Evolutionary conservation across 78 protist genomes (phyloP).

Genomic region (Dictyostelium intermedium): DNA sequence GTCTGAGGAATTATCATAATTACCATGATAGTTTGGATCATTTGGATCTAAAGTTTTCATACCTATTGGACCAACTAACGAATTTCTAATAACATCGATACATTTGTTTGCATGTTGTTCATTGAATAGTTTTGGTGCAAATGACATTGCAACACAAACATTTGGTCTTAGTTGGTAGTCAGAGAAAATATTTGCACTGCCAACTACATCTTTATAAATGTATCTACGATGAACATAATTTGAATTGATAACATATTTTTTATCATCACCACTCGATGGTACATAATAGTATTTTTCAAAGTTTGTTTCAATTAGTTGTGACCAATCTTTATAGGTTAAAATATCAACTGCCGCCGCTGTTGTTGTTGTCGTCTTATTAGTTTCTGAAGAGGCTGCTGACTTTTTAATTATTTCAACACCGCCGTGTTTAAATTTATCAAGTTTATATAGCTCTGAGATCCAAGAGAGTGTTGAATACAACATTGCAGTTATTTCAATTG

Average conservation of each 20-base stretch:
- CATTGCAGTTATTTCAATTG: slow-evolving; percentile 91
- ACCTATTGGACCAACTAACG: slow-evolving; percentile 86
- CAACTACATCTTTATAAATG: slow-evolving; percentile 91
- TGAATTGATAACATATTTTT: slow-evolving; percentile 11
- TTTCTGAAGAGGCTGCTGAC: background rate
- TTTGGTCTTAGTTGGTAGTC: slow-evolving; percentile 96
- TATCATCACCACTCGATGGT: slow-evolving; percentile 70
- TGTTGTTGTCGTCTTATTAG: no score
- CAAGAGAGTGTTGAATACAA: slow-evolving; percentile 54
- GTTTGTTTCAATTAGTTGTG: slow-evolving; percentile 22
- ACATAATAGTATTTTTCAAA: slow-evolving; percentile 86
- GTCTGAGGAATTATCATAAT: slow-evolving; percentile 89
- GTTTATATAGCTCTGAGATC: slow-evolving; percentile 19
- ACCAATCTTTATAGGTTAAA: slow-evolving; percentile 77
- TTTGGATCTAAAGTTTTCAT: slow-evolving; percentile 88
- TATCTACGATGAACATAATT: slow-evolving; percentile 85
- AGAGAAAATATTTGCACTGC: slow-evolving; percentile 52
- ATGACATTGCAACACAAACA: slow-evolving; percentile 91
- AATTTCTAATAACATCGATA: background rate
- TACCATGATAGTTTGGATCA: slow-evolving; percentile 87
- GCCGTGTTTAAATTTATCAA: slow-evolving; percentile 1
- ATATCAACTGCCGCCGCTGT: no score
- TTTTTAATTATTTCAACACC: slow-evolving; percentile 16
- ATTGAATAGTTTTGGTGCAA: slow-evolving; percentile 88
- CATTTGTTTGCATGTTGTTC: slow-evolving; percentile 36